Evolutionary conservation across 139 green algal species (phyloP), one percentile per base, ranked within the genome.

Genomic region (Zygnema circumcarinatum): DNA sequence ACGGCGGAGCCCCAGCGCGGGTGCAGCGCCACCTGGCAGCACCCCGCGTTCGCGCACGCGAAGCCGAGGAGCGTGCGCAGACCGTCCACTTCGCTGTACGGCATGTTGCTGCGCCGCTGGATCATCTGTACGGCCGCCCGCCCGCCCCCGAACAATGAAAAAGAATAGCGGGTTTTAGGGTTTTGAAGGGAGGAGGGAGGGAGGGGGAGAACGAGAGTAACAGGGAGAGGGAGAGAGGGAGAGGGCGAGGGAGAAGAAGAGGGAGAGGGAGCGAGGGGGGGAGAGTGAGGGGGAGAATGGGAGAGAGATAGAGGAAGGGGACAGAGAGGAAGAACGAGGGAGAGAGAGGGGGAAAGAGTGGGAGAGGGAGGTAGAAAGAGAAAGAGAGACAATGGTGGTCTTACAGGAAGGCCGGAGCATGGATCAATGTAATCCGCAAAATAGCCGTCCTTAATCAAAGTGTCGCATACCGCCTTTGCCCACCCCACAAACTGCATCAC

Each of bases 371-470:
- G n/a, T n/a, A n/a, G n/a, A n/a, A n/a, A n/a, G n/a, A n/a, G n/a
- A n/a, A n/a, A n/a, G n/a, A n/a, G n/a, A n/a, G n/a, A n/a, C n/a
- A n/a, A n/a, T n/a, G n/a, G n/a, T n/a, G n/a, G n/a, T 62, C 91
- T 53, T 47, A 97, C 93, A 74, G 96, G 94, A 21, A 99, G 89
- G 2, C 97, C 97, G 7, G 93, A 97, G 93, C 96, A 98, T 1
- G 97, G 97, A 81, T 99, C 97, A 32, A 99, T 97, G 92, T 98
- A 99, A 84, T 99, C 97, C 2, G 92, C 93, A 95, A 96, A 99
- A 89, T 96, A 86, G 0, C 96, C 96, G 3, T 87, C n/a, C 0
- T 56, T 72, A 1, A 68, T 68, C 2, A 98, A 92, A 72, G 85
- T 81, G 0, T 93, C 82, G 38, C 94, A 97, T 20, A 98, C 92